Conservation (phyloP, 2,329 filamentous ascomycete genomes). For the Myotisia sp. region DNA sequence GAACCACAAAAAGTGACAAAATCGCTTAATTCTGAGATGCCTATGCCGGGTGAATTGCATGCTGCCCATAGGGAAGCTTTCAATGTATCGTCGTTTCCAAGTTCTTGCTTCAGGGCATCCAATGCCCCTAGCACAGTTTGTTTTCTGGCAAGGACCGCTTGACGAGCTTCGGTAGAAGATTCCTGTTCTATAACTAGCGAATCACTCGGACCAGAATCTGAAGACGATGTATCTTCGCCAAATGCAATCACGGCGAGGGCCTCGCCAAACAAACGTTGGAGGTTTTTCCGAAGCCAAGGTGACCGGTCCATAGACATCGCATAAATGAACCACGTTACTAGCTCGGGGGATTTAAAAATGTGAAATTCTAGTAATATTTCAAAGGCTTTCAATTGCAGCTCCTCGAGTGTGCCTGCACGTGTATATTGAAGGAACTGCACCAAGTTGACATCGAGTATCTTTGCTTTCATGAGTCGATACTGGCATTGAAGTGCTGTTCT, state of each 20-base stretch:
- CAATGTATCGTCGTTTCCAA: conserved; percentile 36
- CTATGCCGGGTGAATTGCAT: conserved; percentile 37
- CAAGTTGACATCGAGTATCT: conserved; percentile 38
- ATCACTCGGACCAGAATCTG: conserved; percentile 20
- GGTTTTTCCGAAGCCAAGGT: conserved; percentile 40
- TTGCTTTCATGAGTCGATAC: conserved; percentile 39
- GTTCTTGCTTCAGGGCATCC: conserved; percentile 40
- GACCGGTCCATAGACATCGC: conserved; percentile 44
- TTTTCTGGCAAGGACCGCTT: conserved; percentile 40
- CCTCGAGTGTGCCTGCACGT: conserved; percentile 43
- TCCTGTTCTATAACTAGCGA: conserved; percentile 46
- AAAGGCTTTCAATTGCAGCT: conserved; percentile 47
- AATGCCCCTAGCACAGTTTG: conserved; percentile 46
- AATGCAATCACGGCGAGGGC: conserved; percentile 46
- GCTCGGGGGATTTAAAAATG: conserved; percentile 35
- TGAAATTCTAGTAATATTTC: conserved; percentile 43
- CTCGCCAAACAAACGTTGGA: conserved; percentile 40
- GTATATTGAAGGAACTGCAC: conserved; percentile 50
- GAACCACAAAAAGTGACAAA: conserved; percentile 44
- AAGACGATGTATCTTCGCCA: conserved; percentile 31
- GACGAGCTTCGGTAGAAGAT: conserved; percentile 36
- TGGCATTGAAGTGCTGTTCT: conserved; percentile 48
- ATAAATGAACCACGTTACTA: conserved; percentile 44
- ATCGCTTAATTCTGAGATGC: conserved; percentile 40
- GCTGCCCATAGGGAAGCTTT: conserved; percentile 44